A percentile compares a stretch with the other conserved stretches of the same genome.
Evolutionary conservation across 345 rosid genomes (phyloP).

Genomic region (Salix viminalis): DNA sequence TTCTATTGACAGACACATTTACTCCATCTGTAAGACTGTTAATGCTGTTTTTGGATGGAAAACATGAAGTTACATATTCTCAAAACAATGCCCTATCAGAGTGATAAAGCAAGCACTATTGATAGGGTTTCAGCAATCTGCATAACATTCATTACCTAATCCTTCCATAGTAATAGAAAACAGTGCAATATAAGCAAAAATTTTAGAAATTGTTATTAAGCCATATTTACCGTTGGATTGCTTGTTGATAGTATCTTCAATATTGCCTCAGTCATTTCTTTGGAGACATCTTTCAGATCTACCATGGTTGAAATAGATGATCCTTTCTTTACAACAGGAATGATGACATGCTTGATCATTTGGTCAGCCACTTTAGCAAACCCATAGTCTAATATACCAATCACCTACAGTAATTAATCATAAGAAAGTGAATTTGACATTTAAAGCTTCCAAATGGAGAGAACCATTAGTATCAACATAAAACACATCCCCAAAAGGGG

Average conservation of each 20-base stretch:
- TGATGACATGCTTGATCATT: slow-evolving; percentile 73
- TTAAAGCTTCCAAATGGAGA: background rate
- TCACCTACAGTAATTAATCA: slow-evolving; percentile 46
- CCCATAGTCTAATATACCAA: slow-evolving; percentile 80
- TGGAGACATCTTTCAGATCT: slow-evolving; percentile 42
- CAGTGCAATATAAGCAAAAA: slow-evolving; percentile 1
- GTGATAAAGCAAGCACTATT: background rate
- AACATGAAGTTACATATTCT: background rate
- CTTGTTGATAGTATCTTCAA: slow-evolving; percentile 49
- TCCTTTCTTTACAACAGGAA: slow-evolving; percentile 60
- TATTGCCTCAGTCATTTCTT: slow-evolving; percentile 42
- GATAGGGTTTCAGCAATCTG: background rate
- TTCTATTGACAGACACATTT: background rate
- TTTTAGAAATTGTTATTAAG: background rate
- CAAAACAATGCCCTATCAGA: background rate
- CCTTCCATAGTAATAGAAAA: background rate
- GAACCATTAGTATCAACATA: background rate
- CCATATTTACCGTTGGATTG: slow-evolving; percentile 46
- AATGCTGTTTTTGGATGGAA: background rate
- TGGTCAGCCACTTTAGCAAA: slow-evolving; percentile 84
- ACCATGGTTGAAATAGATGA: slow-evolving; percentile 50
- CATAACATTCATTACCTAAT: too few relatives aligned
- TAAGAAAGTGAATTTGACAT: background rate
- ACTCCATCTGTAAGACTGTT: background rate
- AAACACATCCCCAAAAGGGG: too few relatives aligned